phyloP scores from a whole-genome alignment of 495 filamentous ascomycete species.

The Trichocladium uniseriatum region DNA sequence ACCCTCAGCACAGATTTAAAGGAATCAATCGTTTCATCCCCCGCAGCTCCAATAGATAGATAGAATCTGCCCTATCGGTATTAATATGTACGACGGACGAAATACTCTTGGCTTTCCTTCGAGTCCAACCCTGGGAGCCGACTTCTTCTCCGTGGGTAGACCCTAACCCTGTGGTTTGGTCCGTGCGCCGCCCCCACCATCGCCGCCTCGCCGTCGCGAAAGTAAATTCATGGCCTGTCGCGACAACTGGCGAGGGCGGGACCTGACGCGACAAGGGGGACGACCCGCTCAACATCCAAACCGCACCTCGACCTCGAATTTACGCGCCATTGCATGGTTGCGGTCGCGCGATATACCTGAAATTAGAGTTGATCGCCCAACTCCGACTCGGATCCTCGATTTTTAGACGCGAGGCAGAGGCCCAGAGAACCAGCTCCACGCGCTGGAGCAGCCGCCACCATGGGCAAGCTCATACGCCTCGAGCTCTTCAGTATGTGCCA shows the following conservation, averaged over 20 bases:
- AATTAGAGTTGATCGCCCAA: conserved; percentile 8
- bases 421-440: conserved; percentile 10
- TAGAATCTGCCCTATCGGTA: too few relatives aligned
- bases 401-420: conserved; percentile 8
- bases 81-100: too few relatives aligned
- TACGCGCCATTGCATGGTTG: conserved; percentile 13
- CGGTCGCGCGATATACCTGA: conserved; percentile 3
- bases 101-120: too few relatives aligned
- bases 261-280: conserved; percentile 7
- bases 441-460: conserved; percentile 20
- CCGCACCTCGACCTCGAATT: not conserved
- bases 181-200: conserved; percentile 12
- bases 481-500: conserved; percentile 77
- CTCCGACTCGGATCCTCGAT: not conserved
- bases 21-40: too few relatives aligned
- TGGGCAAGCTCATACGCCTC: conserved; percentile 84
- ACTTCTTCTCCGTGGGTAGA: too few relatives aligned
- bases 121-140: too few relatives aligned
- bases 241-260: not conserved
- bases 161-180: conserved; percentile 10
- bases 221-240: conserved; percentile 5
- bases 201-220: conserved; percentile 3
- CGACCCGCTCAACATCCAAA: not conserved
- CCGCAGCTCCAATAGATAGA: too few relatives aligned
- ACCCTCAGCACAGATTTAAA: too few relatives aligned